Conservation (phyloP, 345 rosid species). For the Conringia planisiliqua region DNA sequence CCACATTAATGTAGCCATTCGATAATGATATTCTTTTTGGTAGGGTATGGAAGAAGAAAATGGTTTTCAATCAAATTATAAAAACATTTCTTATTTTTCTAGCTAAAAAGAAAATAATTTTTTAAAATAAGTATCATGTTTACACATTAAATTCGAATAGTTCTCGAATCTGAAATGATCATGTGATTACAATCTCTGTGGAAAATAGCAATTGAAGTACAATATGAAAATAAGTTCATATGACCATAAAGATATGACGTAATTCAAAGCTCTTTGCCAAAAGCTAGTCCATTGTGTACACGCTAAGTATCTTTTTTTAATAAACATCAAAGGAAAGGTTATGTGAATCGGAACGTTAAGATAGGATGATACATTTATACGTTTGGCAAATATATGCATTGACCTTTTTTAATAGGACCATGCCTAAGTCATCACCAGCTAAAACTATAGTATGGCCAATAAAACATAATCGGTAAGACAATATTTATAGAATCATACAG, state of each 20-base stretch:
- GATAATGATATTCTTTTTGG: constrained; percentile 25
- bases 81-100: neutral
- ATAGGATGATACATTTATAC: constrained; percentile 3
- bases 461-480: neutral
- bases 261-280: neutral
- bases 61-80: neutral
- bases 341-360: constrained; percentile 17
- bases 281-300: constrained; percentile 21
- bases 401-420: neutral
- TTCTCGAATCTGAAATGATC: constrained; percentile 4
- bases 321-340: constrained; percentile 15
- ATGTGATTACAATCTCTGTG: constrained; percentile 17
- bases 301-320: constrained; percentile 9
- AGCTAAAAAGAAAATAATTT: neutral
- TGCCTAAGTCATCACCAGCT: constrained; percentile 6
- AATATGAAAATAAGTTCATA: neutral
- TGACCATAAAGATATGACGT: constrained; percentile 12
- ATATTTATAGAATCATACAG: neutral
- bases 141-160: neutral
- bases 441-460: neutral
- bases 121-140: neutral
- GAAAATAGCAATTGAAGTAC: neutral
- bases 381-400: constrained; percentile 6
- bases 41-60: constrained; percentile 28
- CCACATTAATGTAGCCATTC: constrained; percentile 14